Percentiles rank a stretch among this genome's conserved stretches.
Conservation (phyloP, 441 rosid species). For the Macaranga tanarius region DNA sequence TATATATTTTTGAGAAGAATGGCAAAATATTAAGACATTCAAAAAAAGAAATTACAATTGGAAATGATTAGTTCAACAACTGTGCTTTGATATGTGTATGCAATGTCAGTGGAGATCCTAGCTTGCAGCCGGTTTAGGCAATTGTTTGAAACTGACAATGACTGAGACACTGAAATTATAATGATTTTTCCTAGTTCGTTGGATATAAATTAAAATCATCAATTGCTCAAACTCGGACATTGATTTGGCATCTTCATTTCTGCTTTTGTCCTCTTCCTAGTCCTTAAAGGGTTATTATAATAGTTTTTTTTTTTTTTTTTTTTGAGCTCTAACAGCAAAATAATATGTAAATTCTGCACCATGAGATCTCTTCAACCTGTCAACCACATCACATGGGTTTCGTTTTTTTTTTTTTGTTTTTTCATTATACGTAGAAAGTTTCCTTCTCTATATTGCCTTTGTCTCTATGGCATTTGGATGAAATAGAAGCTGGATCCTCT, state of each 20-base stretch:
- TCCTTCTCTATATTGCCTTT: neutral
- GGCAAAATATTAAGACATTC: neutral
- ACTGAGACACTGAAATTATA: neutral
- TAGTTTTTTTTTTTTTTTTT: too few species aligned
- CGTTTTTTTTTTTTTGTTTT: neutral
- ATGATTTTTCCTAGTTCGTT: neutral
- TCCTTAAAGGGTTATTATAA: neutral
- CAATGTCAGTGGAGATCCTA: slow-evolving; percentile 18
- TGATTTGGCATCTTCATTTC: neutral
- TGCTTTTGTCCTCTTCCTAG: neutral
- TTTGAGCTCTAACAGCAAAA: too few species aligned
- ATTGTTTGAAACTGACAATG: neutral
- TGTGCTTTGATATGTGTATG: neutral
- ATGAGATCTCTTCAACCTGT: neutral
- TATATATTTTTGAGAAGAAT: too few species aligned
- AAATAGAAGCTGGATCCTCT: neutral
- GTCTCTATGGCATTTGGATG: neutral
- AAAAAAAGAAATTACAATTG: neutral
- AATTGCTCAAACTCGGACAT: neutral
- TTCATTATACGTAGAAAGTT: too few species aligned
- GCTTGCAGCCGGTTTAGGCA: slow-evolving; percentile 10
- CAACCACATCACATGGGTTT: neutral
- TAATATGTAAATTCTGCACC: neutral
- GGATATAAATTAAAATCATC: neutral
- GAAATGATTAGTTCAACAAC: neutral